A percentile compares a stretch with the other conserved stretches of the same genome.
phyloP scores from a whole-genome alignment of 495 filamentous ascomycete species.

The Neurospora africana region DNA sequence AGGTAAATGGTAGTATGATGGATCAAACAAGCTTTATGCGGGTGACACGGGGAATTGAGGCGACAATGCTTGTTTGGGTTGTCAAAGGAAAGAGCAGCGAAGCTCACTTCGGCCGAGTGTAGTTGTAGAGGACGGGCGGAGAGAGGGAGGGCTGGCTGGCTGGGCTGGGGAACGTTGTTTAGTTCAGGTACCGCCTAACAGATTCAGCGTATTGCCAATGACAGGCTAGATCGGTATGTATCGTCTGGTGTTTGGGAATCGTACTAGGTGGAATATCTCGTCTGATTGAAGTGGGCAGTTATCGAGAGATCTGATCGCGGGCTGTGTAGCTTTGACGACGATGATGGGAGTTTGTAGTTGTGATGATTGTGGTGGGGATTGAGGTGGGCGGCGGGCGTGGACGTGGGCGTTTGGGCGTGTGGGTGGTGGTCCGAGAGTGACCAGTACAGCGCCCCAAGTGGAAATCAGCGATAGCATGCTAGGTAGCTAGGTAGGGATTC shows the following conservation, averaged over 20 bases:
- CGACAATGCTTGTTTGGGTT: background rate
- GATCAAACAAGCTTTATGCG: background rate
- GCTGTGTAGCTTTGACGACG: background rate
- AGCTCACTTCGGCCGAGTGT: background rate
- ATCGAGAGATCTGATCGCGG: background rate
- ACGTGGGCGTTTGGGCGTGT: too few relatives aligned
- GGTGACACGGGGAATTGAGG: background rate
- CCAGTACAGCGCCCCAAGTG: background rate
- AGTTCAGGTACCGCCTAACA: background rate
- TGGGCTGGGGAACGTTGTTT: background rate
- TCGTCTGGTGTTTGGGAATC: background rate
- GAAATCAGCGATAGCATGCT: background rate
- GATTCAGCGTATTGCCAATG: background rate
- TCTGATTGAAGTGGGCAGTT: background rate
- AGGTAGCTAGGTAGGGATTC: too few relatives aligned
- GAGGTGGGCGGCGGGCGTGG: too few relatives aligned
- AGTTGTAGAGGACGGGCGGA: background rate
- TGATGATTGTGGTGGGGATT: background rate
- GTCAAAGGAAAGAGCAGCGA: background rate
- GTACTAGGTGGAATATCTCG: background rate
- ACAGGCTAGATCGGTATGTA: background rate
- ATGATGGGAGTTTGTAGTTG: background rate
- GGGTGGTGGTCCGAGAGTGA: background rate
- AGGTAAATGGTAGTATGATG: background rate
- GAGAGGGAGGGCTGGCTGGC: too few relatives aligned